Percentiles rank a stretch among this genome's conserved stretches.
These are phyloP conservation scores for Forsythia viridissima DNA, from an alignment of 257 asterid species.

Conservation along the genomic window DNA sequence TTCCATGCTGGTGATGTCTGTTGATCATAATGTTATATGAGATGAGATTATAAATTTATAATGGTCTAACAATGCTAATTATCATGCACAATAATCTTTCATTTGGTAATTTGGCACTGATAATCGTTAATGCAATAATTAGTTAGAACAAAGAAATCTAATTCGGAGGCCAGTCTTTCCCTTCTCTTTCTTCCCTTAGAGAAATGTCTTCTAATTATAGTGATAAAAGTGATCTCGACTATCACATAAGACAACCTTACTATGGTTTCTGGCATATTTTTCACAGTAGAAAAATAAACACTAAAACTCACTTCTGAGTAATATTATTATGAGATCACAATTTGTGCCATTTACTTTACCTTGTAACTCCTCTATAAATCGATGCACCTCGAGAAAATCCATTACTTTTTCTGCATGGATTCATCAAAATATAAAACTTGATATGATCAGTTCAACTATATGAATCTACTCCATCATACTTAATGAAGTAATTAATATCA, in stretches of 20 bases:
- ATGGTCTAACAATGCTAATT: background rate
- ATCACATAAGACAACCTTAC: too few species aligned
- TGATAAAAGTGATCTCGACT: background rate
- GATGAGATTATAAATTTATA: background rate
- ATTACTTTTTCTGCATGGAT: slow-evolving; percentile 69
- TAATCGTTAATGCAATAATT: background rate
- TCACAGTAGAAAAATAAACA: background rate
- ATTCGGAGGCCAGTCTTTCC: too few species aligned
- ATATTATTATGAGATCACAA: background rate
- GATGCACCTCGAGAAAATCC: slow-evolving; percentile 97
- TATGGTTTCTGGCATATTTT: too few species aligned
- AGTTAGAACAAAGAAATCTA: background rate
- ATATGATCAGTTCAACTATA: background rate
- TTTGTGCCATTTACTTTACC: slow-evolving; percentile 38
- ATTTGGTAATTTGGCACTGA: background rate
- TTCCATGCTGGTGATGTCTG: slow-evolving; percentile 94
- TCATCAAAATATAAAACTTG: background rate
- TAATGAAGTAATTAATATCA: background rate
- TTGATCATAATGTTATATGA: background rate
- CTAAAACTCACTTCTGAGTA: background rate
- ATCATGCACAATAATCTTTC: background rate
- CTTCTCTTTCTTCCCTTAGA: too few species aligned
- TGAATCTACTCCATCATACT: background rate
- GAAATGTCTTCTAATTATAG: too few species aligned
- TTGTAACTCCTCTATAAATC: slow-evolving; percentile 88